Evolutionary conservation across 208 protist genomes (phyloP).

Genomic region (Jaenimonas drosophilae): DNA sequence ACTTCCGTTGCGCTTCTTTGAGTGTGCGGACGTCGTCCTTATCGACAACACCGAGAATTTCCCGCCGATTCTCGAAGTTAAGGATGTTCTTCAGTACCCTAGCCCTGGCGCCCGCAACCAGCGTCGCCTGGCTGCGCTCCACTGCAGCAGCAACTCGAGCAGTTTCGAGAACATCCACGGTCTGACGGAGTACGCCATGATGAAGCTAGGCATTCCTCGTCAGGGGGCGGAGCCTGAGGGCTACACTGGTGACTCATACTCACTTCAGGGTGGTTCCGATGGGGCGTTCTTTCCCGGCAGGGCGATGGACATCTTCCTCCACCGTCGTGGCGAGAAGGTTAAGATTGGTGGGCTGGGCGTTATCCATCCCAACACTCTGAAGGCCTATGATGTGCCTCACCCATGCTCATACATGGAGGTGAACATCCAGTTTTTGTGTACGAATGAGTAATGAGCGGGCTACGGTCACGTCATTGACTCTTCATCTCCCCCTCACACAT

Average conservation of each 20-base stretch:
- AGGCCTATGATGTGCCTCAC: conserved; percentile 87
- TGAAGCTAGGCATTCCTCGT: conserved; percentile 60
- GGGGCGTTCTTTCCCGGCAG: conserved; percentile 87
- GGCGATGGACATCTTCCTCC: conserved; percentile 74
- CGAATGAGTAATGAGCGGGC: conserved; percentile 1
- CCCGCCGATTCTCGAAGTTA: conserved; percentile 59
- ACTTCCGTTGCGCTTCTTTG: conserved; percentile 95
- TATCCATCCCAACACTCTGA: conserved; percentile 87
- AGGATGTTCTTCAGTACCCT: conserved; percentile 18
- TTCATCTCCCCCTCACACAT: too few species aligned
- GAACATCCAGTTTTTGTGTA: conserved; percentile 79
- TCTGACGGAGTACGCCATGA: conserved; percentile 47
- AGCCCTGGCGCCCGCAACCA: conserved; percentile 87
- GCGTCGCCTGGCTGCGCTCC: conserved; percentile 77
- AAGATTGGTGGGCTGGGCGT: conserved; percentile 76
- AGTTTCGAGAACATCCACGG: conserved; percentile 82
- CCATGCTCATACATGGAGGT: conserved; percentile 92
- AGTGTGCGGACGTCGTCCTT: conserved; percentile 95
- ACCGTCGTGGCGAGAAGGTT: conserved; percentile 42
- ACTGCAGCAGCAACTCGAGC: conserved; percentile 60
- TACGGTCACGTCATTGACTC: too few species aligned
- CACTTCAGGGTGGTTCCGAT: conserved; percentile 44
- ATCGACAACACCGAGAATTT: conserved; percentile 84
- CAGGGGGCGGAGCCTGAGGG: conserved; percentile 17
- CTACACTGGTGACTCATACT: conserved; percentile 55